Base-by-base conservation (phyloP, 169 alveolate genomes). In the Plasmodium ovale region DNA sequence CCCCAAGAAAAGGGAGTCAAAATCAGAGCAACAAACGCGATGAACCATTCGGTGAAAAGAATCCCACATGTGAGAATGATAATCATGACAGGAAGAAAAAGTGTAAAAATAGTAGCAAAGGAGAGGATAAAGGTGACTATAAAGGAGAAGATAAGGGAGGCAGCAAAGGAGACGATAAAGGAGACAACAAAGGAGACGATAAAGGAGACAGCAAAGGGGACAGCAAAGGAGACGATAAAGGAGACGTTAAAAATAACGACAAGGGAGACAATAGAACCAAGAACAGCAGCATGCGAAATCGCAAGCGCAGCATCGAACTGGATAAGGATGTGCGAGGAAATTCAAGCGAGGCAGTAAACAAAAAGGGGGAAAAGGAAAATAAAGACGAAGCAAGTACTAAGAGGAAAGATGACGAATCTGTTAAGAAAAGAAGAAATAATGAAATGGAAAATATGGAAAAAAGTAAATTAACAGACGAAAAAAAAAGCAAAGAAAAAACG, bases 381-480 rank as follows among this genome's bases (percentile, higher is more conserved):
- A 51, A 51, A 21, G 10, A 51, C 3, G 21, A 51, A 9, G 60
- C 3, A 10, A 51, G 3, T 51, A 51, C n/a, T 51, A 51, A 14
- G n/a, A 51, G 10, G 60, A 14, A 51, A 10, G 60, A 51, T 5
- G 4, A 44, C 27, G 37, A 64, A n/a, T n/a, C n/a, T n/a, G n/a
- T n/a, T 5, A 64, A 64, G 33, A 64, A 31, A 33, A 9, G 3
- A 47, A 53, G 33, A 51, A 47, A n/a, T 16, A 19, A 25, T 1
- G 27, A 68, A 19, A 39, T 21, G n/a, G 56, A 71, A 71, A 71
- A 39, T 58, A 10, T 5, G 29, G 47, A 35, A 9, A 59, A 58
- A 71, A 71, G 23, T 16, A 71, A 31, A 0, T 25, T 21, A 39
- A n/a, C 53, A 42, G 70, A 71, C 33, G 53, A 71, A 71, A 49